Evolutionary conservation across 139 green algal species (phyloP), one percentile per base, ranked within the genome.

Genomic region (Pycnococcus provasolii): DNA sequence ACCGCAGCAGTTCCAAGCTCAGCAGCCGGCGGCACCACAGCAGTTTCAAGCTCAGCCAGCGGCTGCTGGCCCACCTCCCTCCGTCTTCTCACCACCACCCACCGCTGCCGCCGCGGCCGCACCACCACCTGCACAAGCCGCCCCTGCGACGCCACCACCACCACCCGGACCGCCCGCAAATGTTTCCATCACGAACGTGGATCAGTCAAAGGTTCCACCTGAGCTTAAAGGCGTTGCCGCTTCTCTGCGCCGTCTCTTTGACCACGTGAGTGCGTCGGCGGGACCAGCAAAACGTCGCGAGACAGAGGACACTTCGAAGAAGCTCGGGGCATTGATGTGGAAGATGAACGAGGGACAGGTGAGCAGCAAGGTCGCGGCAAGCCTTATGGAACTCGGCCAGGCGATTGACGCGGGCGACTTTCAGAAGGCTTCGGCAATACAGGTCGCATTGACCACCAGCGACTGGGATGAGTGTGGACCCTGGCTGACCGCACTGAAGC

Each of bases 401-500:
- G 91, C 91, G 2, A 78, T 97, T 55, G 84, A 89, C 60, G 64
- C 66, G 1, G 82, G 80, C 5, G 89, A 97, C 78, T 90, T 82
- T 66, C 74, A 80, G 42, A 82, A 68, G 0, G 92, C 91, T 50
- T 80, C 77, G 41, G 78, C 46, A 84, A 71, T 73, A 46, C 86
- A 95, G 84, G 82, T 95, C 9, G 66, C 80, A 50, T 78, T 99
- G 71, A 97, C 93, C 0, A 90, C 87, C 54, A 87, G 58, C 7
- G 86, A 96, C 73, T 99, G 92, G 91, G 90, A 96, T 65, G 92
- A 97, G 74, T 93, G 87, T 66, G 73, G 79, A 9, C 71, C 69
- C 13, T 99, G 90, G 90, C 77, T 99, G 46, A 91, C 85, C 3
- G 89, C 85, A 2, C 74, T 99, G 2, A 97, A 97, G 75, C 81